A percentile compares a stretch with the other conserved stretches of the same genome.
Evolutionary conservation across 2,329 filamentous ascomycete species (phyloP).

Genomic region (Talaromyces sp.): DNA sequence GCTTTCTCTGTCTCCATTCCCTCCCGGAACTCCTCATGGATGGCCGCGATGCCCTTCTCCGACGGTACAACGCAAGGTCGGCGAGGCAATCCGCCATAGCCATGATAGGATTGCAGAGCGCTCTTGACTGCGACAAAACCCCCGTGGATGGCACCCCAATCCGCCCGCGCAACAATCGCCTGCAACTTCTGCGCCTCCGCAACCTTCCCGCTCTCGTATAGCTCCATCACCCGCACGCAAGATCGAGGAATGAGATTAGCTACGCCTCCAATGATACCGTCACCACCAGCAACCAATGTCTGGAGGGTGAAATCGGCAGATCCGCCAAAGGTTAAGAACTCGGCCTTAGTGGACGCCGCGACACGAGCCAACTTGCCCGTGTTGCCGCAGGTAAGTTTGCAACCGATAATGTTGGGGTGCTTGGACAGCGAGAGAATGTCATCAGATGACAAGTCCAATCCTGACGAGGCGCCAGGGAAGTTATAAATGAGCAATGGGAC

Average conservation of each 20-base stretch:
- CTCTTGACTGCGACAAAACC: slow-evolving; percentile 86
- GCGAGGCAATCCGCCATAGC: slow-evolving; percentile 77
- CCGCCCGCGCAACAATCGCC: slow-evolving; percentile 73
- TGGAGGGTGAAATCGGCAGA: slow-evolving; percentile 87
- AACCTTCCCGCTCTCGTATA: slow-evolving; percentile 71
- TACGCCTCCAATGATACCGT: slow-evolving; percentile 81
- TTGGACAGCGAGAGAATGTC: slow-evolving; percentile 61
- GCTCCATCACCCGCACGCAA: slow-evolving; percentile 76
- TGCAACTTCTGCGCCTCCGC: slow-evolving; percentile 77
- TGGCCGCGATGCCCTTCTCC: slow-evolving; percentile 31
- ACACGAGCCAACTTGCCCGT: slow-evolving; percentile 72
- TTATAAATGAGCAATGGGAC: slow-evolving; percentile 73
- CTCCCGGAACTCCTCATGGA: slow-evolving; percentile 43
- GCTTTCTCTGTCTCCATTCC: slow-evolving; percentile 41
- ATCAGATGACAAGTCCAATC: slow-evolving; percentile 69
- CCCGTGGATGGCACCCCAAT: slow-evolving; percentile 81
- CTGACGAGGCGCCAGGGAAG: slow-evolving; percentile 68
- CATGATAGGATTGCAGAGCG: slow-evolving; percentile 77
- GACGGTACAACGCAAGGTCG: slow-evolving; percentile 61
- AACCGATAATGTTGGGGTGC: slow-evolving; percentile 68
- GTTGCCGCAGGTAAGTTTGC: slow-evolving; percentile 74
- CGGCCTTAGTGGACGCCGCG: slow-evolving; percentile 48
- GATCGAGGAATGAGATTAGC: slow-evolving; percentile 85
- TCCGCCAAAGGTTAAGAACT: slow-evolving; percentile 83
- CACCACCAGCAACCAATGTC: slow-evolving; percentile 76